Evolutionary conservation across 768 basidiomycete genomes (phyloP), one percentile per base, ranked within the genome.

Genomic region (Lactarius trivialis): DNA sequence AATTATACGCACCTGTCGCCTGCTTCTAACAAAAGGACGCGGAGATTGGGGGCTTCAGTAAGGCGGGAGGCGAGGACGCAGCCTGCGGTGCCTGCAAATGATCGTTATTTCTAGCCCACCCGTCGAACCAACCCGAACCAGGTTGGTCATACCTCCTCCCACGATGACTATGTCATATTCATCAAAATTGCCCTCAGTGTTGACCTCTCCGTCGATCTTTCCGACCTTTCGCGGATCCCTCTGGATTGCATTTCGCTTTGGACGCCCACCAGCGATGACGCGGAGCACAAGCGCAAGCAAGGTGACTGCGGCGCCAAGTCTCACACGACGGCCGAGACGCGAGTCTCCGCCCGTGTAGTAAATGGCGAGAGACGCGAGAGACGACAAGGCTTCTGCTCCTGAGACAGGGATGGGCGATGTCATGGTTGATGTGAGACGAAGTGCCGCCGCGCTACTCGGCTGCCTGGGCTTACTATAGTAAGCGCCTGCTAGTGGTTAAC

Each of bases 11-110:
- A 85, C 87, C 86, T 89, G 59, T 73, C 73, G 2, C 85, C 85
- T 26, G 84, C 79, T 68, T 87, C 85, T 2, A 87, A 70, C 1
- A 87, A 69, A 19, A 86, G 74, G 21, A 87, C 82, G 5, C 77
- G 76, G 17, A 84, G 68, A 1, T 72, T 73, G 0, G 82, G 80
- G 61, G 84, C 76, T 70, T 87, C 85, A 7, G 77, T 79, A 9
- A 87, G 70, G 17, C 85, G 77, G 3, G 83, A 74, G 14, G 84
- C 85, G 9, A 86, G 74, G 9, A 81, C 84, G 68, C 83, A 85
- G 12, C 85, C 85, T 2, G 84, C 78, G 11, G 83, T 85, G 9
- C 85, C 84, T 81, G 63, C 54, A 21, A 65, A 50, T 19, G 7
- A 24, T 24, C 50, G 30, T 3, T 36, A 50, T 7, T 32, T 55